These are phyloP conservation scores for Diversispora eburnea DNA, from an alignment of 192 early-diverging fungal species.

Conservation along the genomic window DNA sequence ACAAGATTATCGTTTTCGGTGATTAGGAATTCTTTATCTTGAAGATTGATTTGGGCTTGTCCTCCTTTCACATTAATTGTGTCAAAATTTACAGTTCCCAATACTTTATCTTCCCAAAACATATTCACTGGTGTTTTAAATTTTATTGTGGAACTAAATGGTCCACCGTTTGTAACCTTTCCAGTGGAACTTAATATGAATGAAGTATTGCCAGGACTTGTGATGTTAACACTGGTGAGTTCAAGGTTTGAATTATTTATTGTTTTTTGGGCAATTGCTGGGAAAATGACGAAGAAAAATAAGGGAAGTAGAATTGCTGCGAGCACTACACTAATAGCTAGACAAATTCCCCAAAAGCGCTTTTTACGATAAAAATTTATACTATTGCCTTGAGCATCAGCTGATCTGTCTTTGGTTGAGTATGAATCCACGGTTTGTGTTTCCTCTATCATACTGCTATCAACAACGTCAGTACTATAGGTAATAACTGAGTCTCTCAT, in stretches of 20 bases:
- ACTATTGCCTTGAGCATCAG: too few relatives aligned
- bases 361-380: constrained; percentile 40
- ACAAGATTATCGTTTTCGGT: constrained; percentile 32
- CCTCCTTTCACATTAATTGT: constrained; percentile 33
- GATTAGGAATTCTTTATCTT: constrained; percentile 27
- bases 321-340: constrained; percentile 33
- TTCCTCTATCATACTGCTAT: background rate
- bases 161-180: constrained; percentile 43
- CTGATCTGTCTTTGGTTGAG: background rate
- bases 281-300: constrained; percentile 50
- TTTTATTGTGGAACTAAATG: constrained; percentile 47
- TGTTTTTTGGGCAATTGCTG: constrained; percentile 46
- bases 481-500: background rate
- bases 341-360: constrained; percentile 49
- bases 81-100: constrained; percentile 34
- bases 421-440: too few relatives aligned
- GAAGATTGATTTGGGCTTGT: constrained; percentile 4
- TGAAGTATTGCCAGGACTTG: constrained; percentile 34
- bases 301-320: constrained; percentile 44
- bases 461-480: background rate
- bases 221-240: constrained; percentile 41
- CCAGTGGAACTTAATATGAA: constrained; percentile 43
- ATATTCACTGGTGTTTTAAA: constrained; percentile 45
- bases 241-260: constrained; percentile 42
- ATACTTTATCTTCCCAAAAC: constrained; percentile 35